Base-by-base conservation (phyloP, 1,284 basidiomycete genomes). In the Trametes polyzona region DNA sequence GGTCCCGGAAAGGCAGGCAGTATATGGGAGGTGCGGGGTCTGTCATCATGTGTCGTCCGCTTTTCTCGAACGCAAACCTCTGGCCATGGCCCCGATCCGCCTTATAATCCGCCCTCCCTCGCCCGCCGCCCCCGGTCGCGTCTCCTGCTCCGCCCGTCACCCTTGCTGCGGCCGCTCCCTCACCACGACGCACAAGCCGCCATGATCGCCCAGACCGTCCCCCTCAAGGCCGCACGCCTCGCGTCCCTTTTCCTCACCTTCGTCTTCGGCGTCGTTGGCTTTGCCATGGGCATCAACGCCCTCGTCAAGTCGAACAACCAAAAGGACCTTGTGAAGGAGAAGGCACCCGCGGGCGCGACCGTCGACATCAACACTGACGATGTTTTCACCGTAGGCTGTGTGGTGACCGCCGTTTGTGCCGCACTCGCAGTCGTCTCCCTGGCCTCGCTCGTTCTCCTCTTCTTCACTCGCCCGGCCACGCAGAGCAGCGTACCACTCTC, bases 371-470 rank as follows among this genome's bases (percentile, higher is more conserved):
- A 74, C 67, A 69, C 71, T 40, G 53, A 66, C 47, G 74, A 84
- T 61, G 73, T 82, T 32, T 77, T 77, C 67, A 56, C 69, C 49
- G 67, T 76, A 23, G 84, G 82, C 14, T 71, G 74, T 30, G 76
- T 82, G 47, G 67, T 81, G 29, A 80, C 81, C 26, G 75, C 75
- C 47, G 74, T 75, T 33, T 77, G 72, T 54, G 71, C 74, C 5
- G 66, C 79, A 48, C 68, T 82, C 47, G 72, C 77, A 29, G 63
- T 82, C 50, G 66, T 78, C 50, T 75, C 76, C 24, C 61, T 71
- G 57, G 44, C 71, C 57, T 66, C 69, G 55, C 55, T 75, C 57
- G 63, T 74, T 47, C 68, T 73, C 58, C 58, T 77, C 52, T 46
- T 77, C 51, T 36, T 66, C 46, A 57, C 66, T 37, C 57, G 58